phyloP scores from a whole-genome alignment of 202 grass and related monocot species.

The Bolboschoenoplectus hybrid region DNA sequence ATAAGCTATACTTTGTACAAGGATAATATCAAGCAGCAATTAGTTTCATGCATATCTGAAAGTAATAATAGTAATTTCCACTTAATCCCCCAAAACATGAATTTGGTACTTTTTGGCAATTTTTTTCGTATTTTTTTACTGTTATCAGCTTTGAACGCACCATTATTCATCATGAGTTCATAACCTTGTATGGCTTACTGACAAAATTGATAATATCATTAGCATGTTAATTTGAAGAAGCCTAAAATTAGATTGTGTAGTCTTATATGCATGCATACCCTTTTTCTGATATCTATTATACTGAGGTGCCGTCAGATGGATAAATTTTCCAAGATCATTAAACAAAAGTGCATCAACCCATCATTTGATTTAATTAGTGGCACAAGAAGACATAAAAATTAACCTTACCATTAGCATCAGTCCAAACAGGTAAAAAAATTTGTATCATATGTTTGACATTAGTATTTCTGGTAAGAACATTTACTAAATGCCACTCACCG shows the following conservation, averaged over 20 bases:
- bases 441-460: neutral
- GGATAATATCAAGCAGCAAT: neutral
- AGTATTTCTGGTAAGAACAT: neutral
- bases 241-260: neutral
- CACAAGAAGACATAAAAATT: neutral
- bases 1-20: neutral
- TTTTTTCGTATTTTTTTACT: neutral
- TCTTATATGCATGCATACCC: neutral
- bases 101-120: neutral
- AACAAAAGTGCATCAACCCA: neutral
- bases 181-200: neutral
- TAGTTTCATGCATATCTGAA: neutral
- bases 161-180: neutral
- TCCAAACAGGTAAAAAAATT: neutral
- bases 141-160: neutral
- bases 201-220: neutral
- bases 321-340: neutral
- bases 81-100: neutral
- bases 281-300: neutral
- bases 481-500: constrained; percentile 47
- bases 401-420: neutral
- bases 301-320: neutral
- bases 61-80: neutral
- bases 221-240: neutral
- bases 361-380: neutral